These are phyloP conservation scores for Lachnellula subtilissima DNA, from an alignment of 2,329 filamentous ascomycete species.

Conservation along the genomic window DNA sequence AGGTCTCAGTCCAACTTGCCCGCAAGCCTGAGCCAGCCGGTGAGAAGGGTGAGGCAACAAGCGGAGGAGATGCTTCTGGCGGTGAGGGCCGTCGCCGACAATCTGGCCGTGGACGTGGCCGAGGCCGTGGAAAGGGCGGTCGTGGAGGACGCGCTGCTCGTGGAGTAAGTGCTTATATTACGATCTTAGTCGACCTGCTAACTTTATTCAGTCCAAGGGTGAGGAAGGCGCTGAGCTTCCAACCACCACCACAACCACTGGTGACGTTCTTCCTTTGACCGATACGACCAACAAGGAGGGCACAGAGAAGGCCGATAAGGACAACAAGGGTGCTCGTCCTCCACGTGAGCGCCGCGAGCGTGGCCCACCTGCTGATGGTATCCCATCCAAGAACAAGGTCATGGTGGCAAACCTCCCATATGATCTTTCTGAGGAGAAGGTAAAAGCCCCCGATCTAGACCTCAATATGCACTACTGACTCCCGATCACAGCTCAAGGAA, in stretches of 20 bases:
- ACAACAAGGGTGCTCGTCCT: slow-evolving; percentile 40
- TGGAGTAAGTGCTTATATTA: slow-evolving; percentile 49
- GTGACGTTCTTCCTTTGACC: slow-evolving; percentile 53
- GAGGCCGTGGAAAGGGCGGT: slow-evolving; percentile 62
- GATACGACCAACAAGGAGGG: slow-evolving; percentile 58
- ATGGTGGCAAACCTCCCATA: slow-evolving; percentile 99
- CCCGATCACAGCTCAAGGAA: slow-evolving; percentile 74
- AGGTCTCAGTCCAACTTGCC: slow-evolving; percentile 97
- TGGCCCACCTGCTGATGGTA: slow-evolving; percentile 92
- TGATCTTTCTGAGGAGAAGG: slow-evolving; percentile 95
- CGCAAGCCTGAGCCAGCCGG: slow-evolving; percentile 88
- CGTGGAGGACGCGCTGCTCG: slow-evolving; percentile 59
- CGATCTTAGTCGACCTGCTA: slow-evolving; percentile 7
- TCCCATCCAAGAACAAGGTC: slow-evolving; percentile 99
- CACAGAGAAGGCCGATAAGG: slow-evolving; percentile 42
- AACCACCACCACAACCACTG: slow-evolving; percentile 33
- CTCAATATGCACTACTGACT: slow-evolving; percentile 6
- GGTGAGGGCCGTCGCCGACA: slow-evolving; percentile 62
- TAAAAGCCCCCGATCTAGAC: slow-evolving; percentile 38
- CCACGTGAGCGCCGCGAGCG: slow-evolving; percentile 69
- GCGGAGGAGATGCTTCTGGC: slow-evolving; percentile 63
- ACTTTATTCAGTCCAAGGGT: slow-evolving; percentile 23
- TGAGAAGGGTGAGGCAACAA: slow-evolving; percentile 67
- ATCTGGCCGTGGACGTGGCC: slow-evolving; percentile 63
- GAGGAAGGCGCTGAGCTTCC: slow-evolving; percentile 42